These are phyloP conservation scores for Kalmanozyma brasiliensis DNA, from an alignment of 1,284 basidiomycete species.

Conservation along the genomic window DNA sequence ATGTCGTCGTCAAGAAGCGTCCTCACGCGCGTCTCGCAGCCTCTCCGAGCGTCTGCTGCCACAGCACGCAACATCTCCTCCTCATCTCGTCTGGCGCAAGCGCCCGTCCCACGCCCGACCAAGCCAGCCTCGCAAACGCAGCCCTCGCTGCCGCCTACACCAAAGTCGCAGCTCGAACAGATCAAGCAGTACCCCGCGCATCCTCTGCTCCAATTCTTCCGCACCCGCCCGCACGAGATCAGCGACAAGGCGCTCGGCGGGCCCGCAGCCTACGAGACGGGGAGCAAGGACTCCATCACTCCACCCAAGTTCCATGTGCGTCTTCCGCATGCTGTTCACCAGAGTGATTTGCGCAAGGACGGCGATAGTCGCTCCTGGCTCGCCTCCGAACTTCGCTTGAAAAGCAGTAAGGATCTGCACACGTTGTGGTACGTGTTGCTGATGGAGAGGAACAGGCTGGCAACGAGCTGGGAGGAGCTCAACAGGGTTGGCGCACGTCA, in stretches of 20 bases:
- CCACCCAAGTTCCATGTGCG: constrained; percentile 26
- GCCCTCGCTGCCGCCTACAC: constrained; percentile 13
- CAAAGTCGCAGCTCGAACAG: constrained; percentile 36
- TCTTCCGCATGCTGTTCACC: constrained; percentile 49
- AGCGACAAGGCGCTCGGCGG: constrained; percentile 29
- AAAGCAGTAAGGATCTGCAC: constrained; percentile 63
- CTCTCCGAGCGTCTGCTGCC: constrained; percentile 17
- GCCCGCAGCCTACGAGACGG: constrained; percentile 22
- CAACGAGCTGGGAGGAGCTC: constrained; percentile 61
- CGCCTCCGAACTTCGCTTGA: constrained; percentile 60
- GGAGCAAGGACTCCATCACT: constrained; percentile 26
- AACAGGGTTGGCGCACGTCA: constrained; percentile 48
- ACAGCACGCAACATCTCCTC: constrained; percentile 28
- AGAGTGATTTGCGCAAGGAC: constrained; percentile 44
- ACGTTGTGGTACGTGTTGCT: constrained; percentile 65
- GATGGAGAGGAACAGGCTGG: constrained; percentile 63
- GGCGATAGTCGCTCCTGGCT: constrained; percentile 53
- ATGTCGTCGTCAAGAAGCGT: constrained; percentile 25
- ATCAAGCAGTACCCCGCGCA: constrained; percentile 59
- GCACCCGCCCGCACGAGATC: constrained; percentile 34
- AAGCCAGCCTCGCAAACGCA: constrained; percentile 48
- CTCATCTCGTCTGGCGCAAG: constrained; percentile 28
- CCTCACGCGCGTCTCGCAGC: constrained; percentile 25
- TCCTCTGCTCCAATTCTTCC: constrained; percentile 64
- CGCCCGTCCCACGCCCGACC: constrained; percentile 33